These are phyloP conservation scores for Nematodospora anomalae DNA, from an alignment of 1,139 yeast species.

Conservation along the genomic window DNA sequence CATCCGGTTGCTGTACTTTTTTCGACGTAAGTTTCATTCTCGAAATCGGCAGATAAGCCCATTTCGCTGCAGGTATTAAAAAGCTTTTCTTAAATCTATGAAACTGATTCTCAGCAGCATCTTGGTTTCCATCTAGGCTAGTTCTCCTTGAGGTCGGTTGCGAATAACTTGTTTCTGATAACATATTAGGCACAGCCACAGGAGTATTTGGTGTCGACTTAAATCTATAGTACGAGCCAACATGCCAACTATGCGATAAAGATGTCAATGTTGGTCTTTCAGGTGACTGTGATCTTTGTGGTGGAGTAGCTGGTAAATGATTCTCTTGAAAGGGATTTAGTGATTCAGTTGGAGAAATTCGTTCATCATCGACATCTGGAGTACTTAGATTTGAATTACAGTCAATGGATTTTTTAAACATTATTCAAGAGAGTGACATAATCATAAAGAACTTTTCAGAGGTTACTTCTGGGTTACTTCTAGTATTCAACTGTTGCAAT, in stretches of 20 bases:
- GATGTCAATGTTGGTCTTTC: conserved; percentile 3
- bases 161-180: conserved; percentile 9
- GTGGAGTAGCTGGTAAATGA: neutral
- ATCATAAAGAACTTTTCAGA: neutral
- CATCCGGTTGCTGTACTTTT: conserved; percentile 5
- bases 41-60: conserved; percentile 25
- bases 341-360: neutral
- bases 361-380: neutral
- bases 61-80: conserved; percentile 30
- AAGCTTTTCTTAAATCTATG: conserved; percentile 25
- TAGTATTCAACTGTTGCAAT: neutral
- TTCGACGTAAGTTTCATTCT: conserved; percentile 9
- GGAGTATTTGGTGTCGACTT: conserved; percentile 12
- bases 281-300: neutral
- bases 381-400: neutral
- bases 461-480: neutral
- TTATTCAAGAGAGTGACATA: neutral
- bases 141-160: conserved; percentile 15
- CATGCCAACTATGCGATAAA: conserved; percentile 10
- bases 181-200: neutral
- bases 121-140: conserved; percentile 11
- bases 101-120: conserved; percentile 12
- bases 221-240: conserved; percentile 3
- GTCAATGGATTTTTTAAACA: neutral
- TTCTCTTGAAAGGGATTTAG: neutral